Evolutionary conservation across 495 filamentous ascomycete genomes (phyloP), one percentile per base, ranked within the genome.

Genomic region (Staphylotrichum longicolle): DNA sequence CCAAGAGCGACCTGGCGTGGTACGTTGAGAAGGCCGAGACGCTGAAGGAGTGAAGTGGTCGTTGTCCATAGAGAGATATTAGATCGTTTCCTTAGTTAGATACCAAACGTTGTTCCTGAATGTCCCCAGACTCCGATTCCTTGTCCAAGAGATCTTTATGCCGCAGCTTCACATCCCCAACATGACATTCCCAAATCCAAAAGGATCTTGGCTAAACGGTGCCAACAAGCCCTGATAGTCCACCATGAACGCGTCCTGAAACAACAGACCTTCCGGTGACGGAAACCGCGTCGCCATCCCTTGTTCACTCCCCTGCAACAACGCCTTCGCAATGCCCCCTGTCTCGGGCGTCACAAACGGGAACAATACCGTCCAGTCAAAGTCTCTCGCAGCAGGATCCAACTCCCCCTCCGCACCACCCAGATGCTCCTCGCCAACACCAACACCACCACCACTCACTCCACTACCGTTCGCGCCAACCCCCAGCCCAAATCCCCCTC

Each of bases 361-460:
- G 27, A 73, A 72, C 50, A 66, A 63, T 2, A 39, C 60, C 9
- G 64, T 67, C 72, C 71, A 73, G 44, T 72, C 65, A 63, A 71
- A 70, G 5, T 60, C 66, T 37, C 56, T 51, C 3, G 58, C 47
- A 45, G 53, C 56, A 41, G 45, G 32, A 10, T 54, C 20, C 62
- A 45, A 11, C 10, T 45, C 42, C 42, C 5, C 42, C 42, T 15
- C 7, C n/a, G 5, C 42, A 14, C 42, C 12, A 7, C 42, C 37
- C 37, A 39, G 10, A 6, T 10, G 5, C 37, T 10, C 37, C 37
- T 10, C 37, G 37, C 10, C 6, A 39, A 10, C 37, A 1, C 37
- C 37, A 39, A 6, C 37, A 39, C 37, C 37, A 39, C 37, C 37
- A 39, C 42, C 42, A 45, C 11, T 4, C 42, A 11, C 42, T 45